Evolutionary conservation across 176 grass and related monocot species (phyloP), one percentile per base, ranked within the genome.

Genomic region (Elaeis guineensis): DNA sequence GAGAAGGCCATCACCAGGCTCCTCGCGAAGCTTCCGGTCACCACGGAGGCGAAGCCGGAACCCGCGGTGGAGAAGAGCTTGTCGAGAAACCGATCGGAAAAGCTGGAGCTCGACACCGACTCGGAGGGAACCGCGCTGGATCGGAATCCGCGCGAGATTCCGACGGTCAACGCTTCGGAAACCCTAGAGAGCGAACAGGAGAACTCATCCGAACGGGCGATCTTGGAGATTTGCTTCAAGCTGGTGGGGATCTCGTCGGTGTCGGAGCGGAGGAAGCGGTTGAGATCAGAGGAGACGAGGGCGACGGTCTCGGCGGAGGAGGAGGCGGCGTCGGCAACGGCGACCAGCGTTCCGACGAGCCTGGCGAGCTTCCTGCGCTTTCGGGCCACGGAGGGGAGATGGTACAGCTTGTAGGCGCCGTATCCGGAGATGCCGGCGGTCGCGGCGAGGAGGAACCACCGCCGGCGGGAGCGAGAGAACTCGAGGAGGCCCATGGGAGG

Each of bases 331-430:
- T 85, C 78, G 17, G 79, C 64, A 59, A 85, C 71, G 63, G 84
- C 67, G 21, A 66, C 80, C 18, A 91, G 19, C 5, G 78, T 76
- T 4, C 72, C 72, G 16, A 71, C 76, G 1, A 92, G 79, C 50
- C 81, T 80, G 23, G 53, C 73, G 50, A 98, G 65, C 61, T 70
- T 74, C 7, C 76, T 76, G 12, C 87, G 78, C 5, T 79, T 72
- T 4, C 66, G 81, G 2, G 80, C 69, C 21, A 92, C 84, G 49
- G 87, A 39, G 1, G 93, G 93, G 56, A 82, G 93, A 66, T 89
- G 80, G 73, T 91, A 92, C 70, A 92, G 79, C 64, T 67, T 87
- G 79, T 99, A 99, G 19, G 79, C 76, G 16, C 88, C 88, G 58
- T 83, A 72, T 3, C 70, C 74, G 16, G 79, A 72, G 16, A 65